phyloP scores from a whole-genome alignment of 2,329 filamentous ascomycete genomes.

The Helotiales sp. region DNA sequence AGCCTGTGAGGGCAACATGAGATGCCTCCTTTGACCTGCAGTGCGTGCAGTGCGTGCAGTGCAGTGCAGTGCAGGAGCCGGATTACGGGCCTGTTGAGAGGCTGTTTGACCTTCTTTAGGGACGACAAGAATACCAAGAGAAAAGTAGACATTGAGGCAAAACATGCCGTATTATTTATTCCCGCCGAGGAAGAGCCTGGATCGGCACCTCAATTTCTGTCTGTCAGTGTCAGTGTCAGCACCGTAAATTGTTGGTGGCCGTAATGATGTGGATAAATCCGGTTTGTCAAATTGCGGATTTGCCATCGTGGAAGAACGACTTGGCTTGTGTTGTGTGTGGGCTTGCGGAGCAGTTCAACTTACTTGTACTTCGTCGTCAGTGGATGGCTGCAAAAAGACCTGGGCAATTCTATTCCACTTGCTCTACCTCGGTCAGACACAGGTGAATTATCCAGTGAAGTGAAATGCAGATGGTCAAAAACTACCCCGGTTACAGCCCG shows the following conservation, averaged over 20 bases:
- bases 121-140: slow-evolving; percentile 3
- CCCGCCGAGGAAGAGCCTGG: slow-evolving; percentile 3
- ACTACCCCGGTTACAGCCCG: neutral
- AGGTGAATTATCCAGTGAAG: neutral
- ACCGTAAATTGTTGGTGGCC: neutral
- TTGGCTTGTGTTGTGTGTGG: too few species aligned
- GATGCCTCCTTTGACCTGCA: neutral
- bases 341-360: neutral
- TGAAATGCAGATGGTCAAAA: too few species aligned
- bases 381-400: neutral
- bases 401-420: neutral
- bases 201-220: slow-evolving; percentile 9
- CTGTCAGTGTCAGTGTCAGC: neutral
- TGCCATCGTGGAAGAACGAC: neutral
- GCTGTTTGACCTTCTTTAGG: slow-evolving; percentile 1
- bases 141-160: neutral
- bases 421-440: neutral
- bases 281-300: neutral
- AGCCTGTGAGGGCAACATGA: neutral
- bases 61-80: neutral
- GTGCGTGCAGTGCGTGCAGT: neutral
- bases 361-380: neutral
- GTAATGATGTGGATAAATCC: neutral
- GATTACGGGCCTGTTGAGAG: neutral
- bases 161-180: slow-evolving; percentile 11